Percentiles rank a stretch among this genome's conserved stretches.
These are phyloP conservation scores for Claviceps spartinae DNA, from an alignment of 2,329 filamentous ascomycete genomes.

Conservation along the genomic window DNA sequence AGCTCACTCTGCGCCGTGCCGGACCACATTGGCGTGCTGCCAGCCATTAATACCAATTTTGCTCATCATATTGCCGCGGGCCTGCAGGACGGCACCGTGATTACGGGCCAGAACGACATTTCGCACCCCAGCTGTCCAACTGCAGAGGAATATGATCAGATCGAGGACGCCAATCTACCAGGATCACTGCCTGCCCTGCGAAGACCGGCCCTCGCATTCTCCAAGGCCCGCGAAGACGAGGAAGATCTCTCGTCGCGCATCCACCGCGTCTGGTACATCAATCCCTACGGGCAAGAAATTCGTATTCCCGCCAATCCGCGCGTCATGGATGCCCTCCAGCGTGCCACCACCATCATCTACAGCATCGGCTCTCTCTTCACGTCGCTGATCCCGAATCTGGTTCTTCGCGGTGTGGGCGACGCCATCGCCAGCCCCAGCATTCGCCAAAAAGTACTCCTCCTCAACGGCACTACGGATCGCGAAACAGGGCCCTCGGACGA, in stretches of 20 bases:
- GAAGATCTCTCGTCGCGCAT: conserved; percentile 69
- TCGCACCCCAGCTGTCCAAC: conserved; percentile 66
- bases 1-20: conserved; percentile 79
- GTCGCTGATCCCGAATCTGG: conserved; percentile 68
- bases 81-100: conserved; percentile 59
- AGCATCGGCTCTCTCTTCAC: conserved; percentile 93
- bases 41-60: conserved; percentile 89
- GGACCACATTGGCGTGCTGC: conserved; percentile 62
- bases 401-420: conserved; percentile 60
- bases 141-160: conserved; percentile 42
- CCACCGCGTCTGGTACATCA: conserved; percentile 87
- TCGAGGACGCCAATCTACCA: conserved; percentile 70
- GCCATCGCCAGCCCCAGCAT: conserved; percentile 31
- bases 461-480: conserved; percentile 74
- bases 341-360: conserved; percentile 63
- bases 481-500: conserved; percentile 61
- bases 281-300: conserved; percentile 96
- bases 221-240: conserved; percentile 50
- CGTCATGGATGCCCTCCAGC: conserved; percentile 53
- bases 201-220: conserved; percentile 69
- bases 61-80: conserved; percentile 86
- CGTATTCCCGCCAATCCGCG: conserved; percentile 70
- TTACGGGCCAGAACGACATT: conserved; percentile 87
- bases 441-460: conserved; percentile 63
- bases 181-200: conserved; percentile 70